Evolutionary conservation across 1,284 basidiomycete species (phyloP).

Genomic region (Singerocomus rubriflavus): DNA sequence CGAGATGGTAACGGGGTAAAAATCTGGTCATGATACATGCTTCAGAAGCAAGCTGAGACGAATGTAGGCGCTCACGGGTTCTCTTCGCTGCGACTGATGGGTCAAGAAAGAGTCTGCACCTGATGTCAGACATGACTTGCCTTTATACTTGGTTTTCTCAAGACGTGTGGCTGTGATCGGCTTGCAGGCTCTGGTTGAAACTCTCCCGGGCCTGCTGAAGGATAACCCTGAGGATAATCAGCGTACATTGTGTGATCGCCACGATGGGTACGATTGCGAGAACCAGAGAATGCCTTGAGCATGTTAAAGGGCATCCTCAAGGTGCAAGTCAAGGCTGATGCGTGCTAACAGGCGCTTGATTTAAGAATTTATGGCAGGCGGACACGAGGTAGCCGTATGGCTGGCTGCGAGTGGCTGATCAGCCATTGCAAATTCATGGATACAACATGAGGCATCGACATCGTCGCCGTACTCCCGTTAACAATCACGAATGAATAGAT

Average conservation of each 20-base stretch:
- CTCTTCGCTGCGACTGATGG: constrained; percentile 25
- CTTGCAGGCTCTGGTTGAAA: constrained; percentile 24
- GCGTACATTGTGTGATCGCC: constrained; percentile 26
- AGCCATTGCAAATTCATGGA: constrained; percentile 4
- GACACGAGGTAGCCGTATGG: constrained; percentile 30
- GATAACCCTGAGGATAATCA: constrained; percentile 33
- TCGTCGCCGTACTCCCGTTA: not conserved
- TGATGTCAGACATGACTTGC: constrained; percentile 14
- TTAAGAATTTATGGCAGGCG: constrained; percentile 30
- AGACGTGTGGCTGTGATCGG: constrained; percentile 23
- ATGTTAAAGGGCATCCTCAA: constrained; percentile 38
- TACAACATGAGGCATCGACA: constrained; percentile 11
- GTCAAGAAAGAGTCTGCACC: constrained; percentile 13
- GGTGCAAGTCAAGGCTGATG: constrained; percentile 18
- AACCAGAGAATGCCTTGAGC: constrained; percentile 36
- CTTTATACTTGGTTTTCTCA: constrained; percentile 32
- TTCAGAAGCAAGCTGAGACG: constrained; percentile 8
- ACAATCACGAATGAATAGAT: not conserved
- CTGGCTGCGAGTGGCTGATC: constrained; percentile 8
- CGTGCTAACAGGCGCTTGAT: constrained; percentile 6
- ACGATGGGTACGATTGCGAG: constrained; percentile 32
- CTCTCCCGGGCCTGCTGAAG: constrained; percentile 19
- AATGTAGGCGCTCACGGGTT: constrained; percentile 28
- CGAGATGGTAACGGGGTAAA: constrained; percentile 35
- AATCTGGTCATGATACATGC: constrained; percentile 17